Evolutionary conservation across 148 eudicot genomes (phyloP), one percentile per base, ranked within the genome.

Genomic region (Cornus controversa): DNA sequence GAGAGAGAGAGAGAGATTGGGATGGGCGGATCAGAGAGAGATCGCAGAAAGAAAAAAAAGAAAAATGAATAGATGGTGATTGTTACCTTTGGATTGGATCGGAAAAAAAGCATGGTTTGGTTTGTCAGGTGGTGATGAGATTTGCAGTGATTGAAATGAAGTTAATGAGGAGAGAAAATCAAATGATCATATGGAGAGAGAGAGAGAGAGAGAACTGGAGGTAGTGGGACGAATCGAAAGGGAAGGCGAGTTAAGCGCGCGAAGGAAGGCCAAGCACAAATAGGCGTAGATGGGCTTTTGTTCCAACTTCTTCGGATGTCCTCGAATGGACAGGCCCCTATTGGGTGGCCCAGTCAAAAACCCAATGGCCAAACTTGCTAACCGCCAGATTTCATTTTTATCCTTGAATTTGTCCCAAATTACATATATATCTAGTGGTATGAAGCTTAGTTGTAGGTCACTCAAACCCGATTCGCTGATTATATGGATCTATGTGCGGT

Each of bases 171-270:
- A 60, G 4, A 22, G 9, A 60, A 1, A 20, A 60, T 4, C 23
- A 60, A 60, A 60, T 14, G 23, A 60, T 50, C 2, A 60, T 25
- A 42, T 36, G 76, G 66, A 72, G 45, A 31, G 15, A 18, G 69
- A 29, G 47, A 77, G 70, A 73, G 26, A 53, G 42, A 67, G 63
- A 58, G 64, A 60, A n/a, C 1, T 11, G 34, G 73, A 81, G 23
- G 1, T 4, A 45, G 64, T 27, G 72, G 60, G 68, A 54, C 2
- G 22, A 64, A 72, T 77, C 80, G 86, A 78, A 78, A 80, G 70
- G 70, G 70, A 57, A 80, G 81, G 81, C 84, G 81, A 67, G 66
- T 69, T 57, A 82, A 78, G 81, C 79, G 81, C 81, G 75, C 76
- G 78, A 69, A 77, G 76, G 57, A 69, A 70, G 78, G 57, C 71